phyloP scores from a whole-genome alignment of 805 yeast species.

The Cyberlindnera subsufficiens region DNA sequence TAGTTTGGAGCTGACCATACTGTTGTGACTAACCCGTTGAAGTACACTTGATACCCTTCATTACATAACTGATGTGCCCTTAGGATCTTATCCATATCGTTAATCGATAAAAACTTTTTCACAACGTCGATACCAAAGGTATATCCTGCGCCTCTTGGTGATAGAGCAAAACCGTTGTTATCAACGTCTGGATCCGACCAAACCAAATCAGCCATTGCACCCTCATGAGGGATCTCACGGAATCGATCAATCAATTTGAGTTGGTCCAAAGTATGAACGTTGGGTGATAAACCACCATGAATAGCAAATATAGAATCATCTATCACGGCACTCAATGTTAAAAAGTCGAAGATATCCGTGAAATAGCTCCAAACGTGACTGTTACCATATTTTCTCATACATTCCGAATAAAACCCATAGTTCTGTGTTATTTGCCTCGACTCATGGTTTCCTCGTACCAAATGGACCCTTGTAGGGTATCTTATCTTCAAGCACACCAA shows the following conservation, averaged over 20 bases:
- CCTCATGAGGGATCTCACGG: slow-evolving; percentile 96
- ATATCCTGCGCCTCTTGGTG: slow-evolving; percentile 97
- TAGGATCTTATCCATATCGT: slow-evolving; percentile 72
- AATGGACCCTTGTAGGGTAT: slow-evolving; percentile 76
- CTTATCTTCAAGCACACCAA: slow-evolving; percentile 78
- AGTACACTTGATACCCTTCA: slow-evolving; percentile 90
- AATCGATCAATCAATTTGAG: slow-evolving; percentile 86
- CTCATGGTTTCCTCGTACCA: slow-evolving; percentile 94
- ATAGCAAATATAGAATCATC: slow-evolving; percentile 89
- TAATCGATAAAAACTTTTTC: slow-evolving; percentile 73
- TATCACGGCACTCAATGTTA: slow-evolving; percentile 84
- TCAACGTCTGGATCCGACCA: slow-evolving; percentile 98
- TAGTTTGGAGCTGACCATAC: slow-evolving; percentile 99
- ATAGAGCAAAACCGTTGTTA: slow-evolving; percentile 67
- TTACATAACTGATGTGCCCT: slow-evolving; percentile 97
- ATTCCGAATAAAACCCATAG: slow-evolving; percentile 95
- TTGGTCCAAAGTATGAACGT: slow-evolving; percentile 90
- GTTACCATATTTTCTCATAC: slow-evolving; percentile 80
- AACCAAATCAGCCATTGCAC: slow-evolving; percentile 98
- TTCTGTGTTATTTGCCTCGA: slow-evolving; percentile 94
- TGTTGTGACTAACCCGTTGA: slow-evolving; percentile 86
- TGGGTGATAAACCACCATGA: slow-evolving; percentile 96
- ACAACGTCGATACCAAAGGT: slow-evolving; percentile 91
- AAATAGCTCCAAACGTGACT: slow-evolving; percentile 81
- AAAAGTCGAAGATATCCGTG: slow-evolving; percentile 89